Percentiles rank a stretch among this genome's conserved stretches.
Evolutionary conservation across 148 eudicot species (phyloP).

Genomic region (Chenopodium album): DNA sequence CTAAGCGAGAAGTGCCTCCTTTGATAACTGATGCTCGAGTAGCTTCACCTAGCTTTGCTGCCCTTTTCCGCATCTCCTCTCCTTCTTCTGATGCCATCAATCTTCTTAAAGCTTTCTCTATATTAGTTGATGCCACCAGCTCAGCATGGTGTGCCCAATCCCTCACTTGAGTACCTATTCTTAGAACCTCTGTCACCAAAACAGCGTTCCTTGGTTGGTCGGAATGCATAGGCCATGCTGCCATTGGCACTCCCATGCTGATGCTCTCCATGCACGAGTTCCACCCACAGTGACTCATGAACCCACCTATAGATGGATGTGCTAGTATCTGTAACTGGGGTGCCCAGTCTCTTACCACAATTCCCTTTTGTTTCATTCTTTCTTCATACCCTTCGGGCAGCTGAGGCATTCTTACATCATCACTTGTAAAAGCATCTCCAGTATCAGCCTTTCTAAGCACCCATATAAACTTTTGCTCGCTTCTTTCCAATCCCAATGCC

Average conservation of each 20-base stretch:
- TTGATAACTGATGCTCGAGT: conserved; percentile 35
- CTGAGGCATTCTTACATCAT: conserved; percentile 17
- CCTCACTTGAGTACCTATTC: conserved; percentile 38
- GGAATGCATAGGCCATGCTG: conserved; percentile 65
- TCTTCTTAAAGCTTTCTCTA: conserved; percentile 37
- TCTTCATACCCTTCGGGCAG: conserved; percentile 65
- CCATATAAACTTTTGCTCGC: conserved; percentile 58
- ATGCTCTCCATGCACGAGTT: conserved; percentile 69
- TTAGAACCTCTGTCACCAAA: conserved; percentile 39
- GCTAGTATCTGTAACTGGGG: conserved; percentile 63
- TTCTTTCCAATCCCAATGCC: conserved; percentile 54
- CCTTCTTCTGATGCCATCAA: conserved; percentile 52
- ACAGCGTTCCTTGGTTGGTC: conserved; percentile 59
- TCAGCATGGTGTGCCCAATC: conserved; percentile 34
- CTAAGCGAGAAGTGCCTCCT: conserved; percentile 46
- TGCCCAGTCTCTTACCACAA: conserved; percentile 59
- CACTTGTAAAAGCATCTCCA: conserved; percentile 15
- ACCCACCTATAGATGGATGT: conserved; percentile 52
- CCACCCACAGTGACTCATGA: conserved; percentile 73
- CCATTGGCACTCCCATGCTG: conserved; percentile 60
- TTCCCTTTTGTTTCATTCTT: conserved; percentile 37
- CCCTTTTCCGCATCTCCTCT: conserved; percentile 43
- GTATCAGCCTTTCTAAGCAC: conserved; percentile 38
- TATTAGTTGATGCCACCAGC: conserved; percentile 25
- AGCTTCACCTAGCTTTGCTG: conserved; percentile 30